These are phyloP conservation scores for Colletotrichum eleusines DNA, from an alignment of 2,329 filamentous ascomycete species.

Conservation along the genomic window DNA sequence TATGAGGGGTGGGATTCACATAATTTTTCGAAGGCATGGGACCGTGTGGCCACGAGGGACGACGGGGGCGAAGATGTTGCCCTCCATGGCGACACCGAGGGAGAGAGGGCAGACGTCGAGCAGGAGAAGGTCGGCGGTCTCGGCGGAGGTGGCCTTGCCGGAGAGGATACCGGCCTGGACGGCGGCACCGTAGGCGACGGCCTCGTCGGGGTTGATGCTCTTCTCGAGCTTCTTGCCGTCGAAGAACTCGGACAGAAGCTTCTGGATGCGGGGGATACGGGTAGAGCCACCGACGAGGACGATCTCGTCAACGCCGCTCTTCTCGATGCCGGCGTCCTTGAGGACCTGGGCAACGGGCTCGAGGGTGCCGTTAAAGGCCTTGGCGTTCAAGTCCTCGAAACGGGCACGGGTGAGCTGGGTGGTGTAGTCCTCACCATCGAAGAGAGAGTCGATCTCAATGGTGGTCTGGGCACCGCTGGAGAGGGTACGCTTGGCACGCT, in stretches of 20 bases:
- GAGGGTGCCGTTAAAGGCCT: conserved; percentile 92
- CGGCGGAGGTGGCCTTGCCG: conserved; percentile 95
- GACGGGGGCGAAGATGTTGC: conserved; percentile 97
- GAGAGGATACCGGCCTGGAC: conserved; percentile 99
- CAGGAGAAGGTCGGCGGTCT: conserved; percentile 93
- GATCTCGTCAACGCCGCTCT: conserved; percentile 95
- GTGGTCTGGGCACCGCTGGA: conserved; percentile 98
- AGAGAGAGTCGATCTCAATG: conserved; percentile 98
- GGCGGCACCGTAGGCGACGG: conserved; percentile 97
- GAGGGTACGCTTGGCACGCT: conserved; percentile 99
- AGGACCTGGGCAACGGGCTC: conserved; percentile 97
- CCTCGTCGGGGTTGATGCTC: conserved; percentile 99
- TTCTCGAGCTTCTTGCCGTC: conserved; percentile 99
- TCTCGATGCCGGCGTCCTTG: conserved; percentile 90
- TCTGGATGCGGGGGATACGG: conserved; percentile 99
- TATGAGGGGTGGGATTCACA: too few species aligned
- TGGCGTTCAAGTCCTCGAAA: conserved; percentile 98
- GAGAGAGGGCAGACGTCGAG: conserved; percentile 97
- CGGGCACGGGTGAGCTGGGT: conserved; percentile 97
- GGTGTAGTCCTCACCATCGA: conserved; percentile 98
- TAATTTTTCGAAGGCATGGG: conserved; percentile 87
- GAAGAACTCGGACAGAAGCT: conserved; percentile 99
- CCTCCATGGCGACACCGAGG: conserved; percentile 99
- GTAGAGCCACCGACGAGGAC: conserved; percentile 99
- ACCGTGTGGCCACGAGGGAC: conserved; percentile 84